Evolutionary conservation across 805 yeast genomes (phyloP).

Genomic region (Starmerella roubikii): DNA sequence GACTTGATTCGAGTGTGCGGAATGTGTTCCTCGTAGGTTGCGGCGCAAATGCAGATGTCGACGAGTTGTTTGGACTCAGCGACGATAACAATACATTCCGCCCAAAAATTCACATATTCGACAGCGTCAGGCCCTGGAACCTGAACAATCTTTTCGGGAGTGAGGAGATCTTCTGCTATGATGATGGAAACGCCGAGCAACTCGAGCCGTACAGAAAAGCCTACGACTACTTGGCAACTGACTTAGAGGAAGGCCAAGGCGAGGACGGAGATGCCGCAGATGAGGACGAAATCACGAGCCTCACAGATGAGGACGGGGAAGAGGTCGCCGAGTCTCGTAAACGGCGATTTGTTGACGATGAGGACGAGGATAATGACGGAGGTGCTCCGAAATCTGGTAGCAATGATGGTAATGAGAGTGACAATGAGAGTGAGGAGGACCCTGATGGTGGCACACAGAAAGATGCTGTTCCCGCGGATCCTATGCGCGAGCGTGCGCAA

Average conservation of each 20-base stretch:
- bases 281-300: neutral
- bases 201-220: conserved; percentile 46
- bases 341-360: conserved; percentile 1
- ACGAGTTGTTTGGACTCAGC: conserved; percentile 33
- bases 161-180: conserved; percentile 59
- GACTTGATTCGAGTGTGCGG: conserved; percentile 58
- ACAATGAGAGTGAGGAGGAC: neutral
- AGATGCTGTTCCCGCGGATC: conserved; percentile 11
- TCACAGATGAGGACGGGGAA: conserved; percentile 2
- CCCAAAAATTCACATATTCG: conserved; percentile 64
- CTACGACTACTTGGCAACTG: conserved; percentile 33
- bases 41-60: conserved; percentile 84
- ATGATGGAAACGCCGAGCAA: conserved; percentile 66
- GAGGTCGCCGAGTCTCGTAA: conserved; percentile 7
- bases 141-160: conserved; percentile 83
- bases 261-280: conserved; percentile 6
- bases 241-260: conserved; percentile 18
- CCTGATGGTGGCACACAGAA: conserved; percentile 13
- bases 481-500: conserved; percentile 1
- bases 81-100: conserved; percentile 17
- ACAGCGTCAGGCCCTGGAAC: conserved; percentile 95
- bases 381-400: neutral
- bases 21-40: conserved; percentile 78
- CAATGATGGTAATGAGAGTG: conserved; percentile 2
- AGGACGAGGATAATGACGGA: conserved; percentile 15